phyloP scores from a whole-genome alignment of 495 filamentous ascomycete species.

The Tuber magnatum region DNA sequence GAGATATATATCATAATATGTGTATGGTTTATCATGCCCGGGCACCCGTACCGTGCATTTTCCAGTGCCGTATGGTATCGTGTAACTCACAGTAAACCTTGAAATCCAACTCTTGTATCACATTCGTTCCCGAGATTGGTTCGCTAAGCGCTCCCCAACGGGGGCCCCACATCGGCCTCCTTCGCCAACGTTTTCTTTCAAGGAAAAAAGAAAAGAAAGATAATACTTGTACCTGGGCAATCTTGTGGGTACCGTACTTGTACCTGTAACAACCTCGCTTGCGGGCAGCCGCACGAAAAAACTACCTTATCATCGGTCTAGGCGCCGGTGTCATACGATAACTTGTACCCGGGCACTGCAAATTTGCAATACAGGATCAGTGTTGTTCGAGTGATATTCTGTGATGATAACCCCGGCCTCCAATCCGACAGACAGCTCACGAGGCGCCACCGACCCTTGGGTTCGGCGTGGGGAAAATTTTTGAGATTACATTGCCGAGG shows the following conservation, averaged over 20 bases:
- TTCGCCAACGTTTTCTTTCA: too few relatives aligned
- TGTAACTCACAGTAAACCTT: too few relatives aligned
- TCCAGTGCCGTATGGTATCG: not conserved
- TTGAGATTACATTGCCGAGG: not conserved
- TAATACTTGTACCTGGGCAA: too few relatives aligned
- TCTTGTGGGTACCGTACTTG: too few relatives aligned
- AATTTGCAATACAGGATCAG: not conserved
- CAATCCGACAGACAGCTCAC: not conserved
- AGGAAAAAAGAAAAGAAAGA: too few relatives aligned
- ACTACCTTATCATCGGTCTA: not conserved
- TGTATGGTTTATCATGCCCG: too few relatives aligned
- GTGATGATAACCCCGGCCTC: not conserved
- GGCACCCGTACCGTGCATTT: too few relatives aligned
- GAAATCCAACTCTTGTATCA: not conserved
- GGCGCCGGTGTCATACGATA: not conserved
- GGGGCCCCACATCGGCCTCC: not conserved
- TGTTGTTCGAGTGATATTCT: not conserved
- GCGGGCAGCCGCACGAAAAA: too few relatives aligned
- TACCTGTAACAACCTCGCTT: too few relatives aligned
- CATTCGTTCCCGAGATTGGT: not conserved
- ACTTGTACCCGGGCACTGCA: too few relatives aligned
- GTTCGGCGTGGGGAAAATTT: not conserved
- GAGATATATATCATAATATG: too few relatives aligned
- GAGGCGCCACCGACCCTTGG: not conserved
- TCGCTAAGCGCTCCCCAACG: not conserved